Base-by-base conservation (phyloP, 1,139 yeast genomes). In the Sugiyamaella grinbergsii region DNA sequence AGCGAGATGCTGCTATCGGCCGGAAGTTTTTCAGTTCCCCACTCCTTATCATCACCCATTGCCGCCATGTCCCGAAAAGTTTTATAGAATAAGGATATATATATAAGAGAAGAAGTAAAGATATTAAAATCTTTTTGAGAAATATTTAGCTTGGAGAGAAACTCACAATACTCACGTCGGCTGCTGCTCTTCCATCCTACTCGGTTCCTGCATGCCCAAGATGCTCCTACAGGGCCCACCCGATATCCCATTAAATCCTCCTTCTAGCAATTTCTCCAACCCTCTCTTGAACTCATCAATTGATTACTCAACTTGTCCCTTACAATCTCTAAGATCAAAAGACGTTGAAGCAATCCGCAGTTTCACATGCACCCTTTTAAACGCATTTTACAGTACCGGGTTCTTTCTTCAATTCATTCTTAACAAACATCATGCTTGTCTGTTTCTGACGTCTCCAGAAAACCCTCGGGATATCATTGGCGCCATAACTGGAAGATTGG, bases 381-480 rank as follows among this genome's bases (percentile, higher is more conserved):
- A 46, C 31, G 38, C 39, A 6, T 38, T 29, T 33, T 50, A 45
- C 36, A 37, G 45, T 16, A 36, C 50, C 1, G 53, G 50, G n/a
- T 50, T 50, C 26, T 50, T 50, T 38, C 41, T 50, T 18, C 53
- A 50, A 45, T 50, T 50, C 26, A n/a, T 42, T 15, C 23, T 47
- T n/a, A 37, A 22, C 26, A 31, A 50, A 45, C 42, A 40, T 28
- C 37, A 47, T 42, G 19, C 34, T 10, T 50, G 53, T 33, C 22
- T 50, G 20, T 42, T 26, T 41, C 16, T 46, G 8, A 34, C 45
- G 6, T 18, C 44, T 7, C 45, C 50, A 31, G 42, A 42, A 8
- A 38, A 38, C 11, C 45, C 45, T 5, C 16, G 34, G 13, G 33
- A 36, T 28, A 40, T 47, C 6, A 36, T 42, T 31, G 53, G 44